Evolutionary conservation across 73 alveolate genomes (phyloP), one percentile per base, ranked within the genome.

Genomic region (Symbiodinium natans): DNA sequence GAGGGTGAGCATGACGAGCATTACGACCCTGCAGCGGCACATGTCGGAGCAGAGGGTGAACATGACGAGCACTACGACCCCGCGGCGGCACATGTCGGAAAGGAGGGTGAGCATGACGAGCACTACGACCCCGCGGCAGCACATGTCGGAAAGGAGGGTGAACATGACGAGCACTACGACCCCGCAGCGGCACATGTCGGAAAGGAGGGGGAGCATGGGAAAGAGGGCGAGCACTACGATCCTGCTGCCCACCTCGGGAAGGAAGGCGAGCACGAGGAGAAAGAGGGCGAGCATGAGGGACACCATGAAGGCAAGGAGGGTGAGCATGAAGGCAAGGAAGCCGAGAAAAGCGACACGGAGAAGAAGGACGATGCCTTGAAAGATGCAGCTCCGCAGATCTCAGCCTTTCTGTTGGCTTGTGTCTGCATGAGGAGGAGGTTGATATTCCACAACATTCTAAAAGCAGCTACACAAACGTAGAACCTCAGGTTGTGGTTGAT

Each of bases 341-440:
- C 34, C 21, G 75, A 83, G 40, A 33, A 41, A 29, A n/a, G 36
- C 46, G 48, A 88, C 7, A 71, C 39, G 96, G 88, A 80, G 56
- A 80, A 80, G 88, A 80, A 80, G 56, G 88, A 90, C 25, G 96
- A 90, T 17, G 77, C 96, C 0, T 71, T 90, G 96, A 41, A 73
- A 17, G 87, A 90, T 31, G 96, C 54, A 9, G 7, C 96, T 90
- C n/a, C 43, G 59, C 80, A 63, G 19, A 63, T 29, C 13, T 25
- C 80, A 63, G 23, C 6, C 17, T 15, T 52, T 52, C 29, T 63
- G 19, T 25, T 63, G 80, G 10, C 75, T 7, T 56, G 75, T 56
- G 34, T 15, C 75, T 56, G 75, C 10, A 15, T n/a, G n/a, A n/a
- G n/a, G n/a, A n/a, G n/a, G n/a, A n/a, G n/a, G n/a, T n/a, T n/a